Evolutionary conservation across 768 basidiomycete genomes (phyloP), one percentile per base, ranked within the genome.

Genomic region (Pleurotus giganteus): DNA sequence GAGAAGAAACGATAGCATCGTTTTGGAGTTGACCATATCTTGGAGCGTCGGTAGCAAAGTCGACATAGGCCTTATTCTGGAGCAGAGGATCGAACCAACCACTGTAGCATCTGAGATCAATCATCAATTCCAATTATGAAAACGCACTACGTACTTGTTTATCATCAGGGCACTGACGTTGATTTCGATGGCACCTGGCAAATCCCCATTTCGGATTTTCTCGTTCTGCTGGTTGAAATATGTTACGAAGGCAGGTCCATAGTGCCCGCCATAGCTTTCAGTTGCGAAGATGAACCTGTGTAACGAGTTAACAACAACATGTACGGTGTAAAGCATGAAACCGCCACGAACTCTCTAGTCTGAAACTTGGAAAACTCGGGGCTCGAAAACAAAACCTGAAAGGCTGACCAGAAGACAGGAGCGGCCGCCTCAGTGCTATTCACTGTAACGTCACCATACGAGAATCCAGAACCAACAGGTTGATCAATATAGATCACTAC

Each of bases 401-500:
- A 82, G 0, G 80, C 82, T 45, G 75, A 68, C 85, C 85, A 86
- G 5, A 86, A 74, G 17, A 76, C 74, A 0, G 78, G 76, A 1
- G 85, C 80, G 0, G 84, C 83, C n/a, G 79, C 56, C 34, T 77
- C 62, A 0, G 81, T 81, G 66, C 79, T 81, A 58, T 85, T 83
- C n/a, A 83, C 80, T 0, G 74, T 76, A 50, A 80, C 75, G 0
- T 65, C 73, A 11, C 85, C 84, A 53, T 76, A 79, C 0, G 85
- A 86, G 62, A 86, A 86, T 3, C 85, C 84, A 0, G 82, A 78
- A 0, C 83, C 83, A 32, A 87, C 80, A 3, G 85, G 85, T 60
- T 87, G 84, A 63, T 86, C 85, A 28, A 87, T 82, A 62, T 86
- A 87, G 32, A 88, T 81, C 67, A 88, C 85, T 87, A 50, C n/a